phyloP scores from a whole-genome alignment of 2,329 filamentous ascomycete genomes.

The Colletotrichum sp. region DNA sequence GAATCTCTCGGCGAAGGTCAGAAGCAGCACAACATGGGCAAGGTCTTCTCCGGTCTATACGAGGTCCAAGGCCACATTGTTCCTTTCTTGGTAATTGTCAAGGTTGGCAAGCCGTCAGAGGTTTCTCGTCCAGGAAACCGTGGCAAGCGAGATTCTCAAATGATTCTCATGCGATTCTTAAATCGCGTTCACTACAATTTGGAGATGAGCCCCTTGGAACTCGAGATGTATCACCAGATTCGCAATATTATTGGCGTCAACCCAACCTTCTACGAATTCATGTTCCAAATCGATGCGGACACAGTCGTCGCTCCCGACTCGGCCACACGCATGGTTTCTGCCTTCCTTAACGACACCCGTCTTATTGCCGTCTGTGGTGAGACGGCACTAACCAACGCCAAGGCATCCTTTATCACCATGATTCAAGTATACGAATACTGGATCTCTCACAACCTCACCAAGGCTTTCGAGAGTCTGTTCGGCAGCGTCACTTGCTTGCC shows the following conservation, averaged over 20 bases:
- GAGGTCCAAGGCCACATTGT: conserved; percentile 98
- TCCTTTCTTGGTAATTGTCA: conserved; percentile 95
- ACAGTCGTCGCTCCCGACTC: conserved; percentile 91
- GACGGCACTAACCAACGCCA: conserved; percentile 90
- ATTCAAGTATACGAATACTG: conserved; percentile 99
- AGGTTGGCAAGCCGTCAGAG: conserved; percentile 97
- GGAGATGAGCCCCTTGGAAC: conserved; percentile 92
- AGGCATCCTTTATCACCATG: conserved; percentile 94
- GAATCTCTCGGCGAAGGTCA: conserved; percentile 94
- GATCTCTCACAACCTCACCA: conserved; percentile 96
- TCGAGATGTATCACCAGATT: conserved; percentile 99
- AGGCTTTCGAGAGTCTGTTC: conserved; percentile 97
- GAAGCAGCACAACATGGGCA: conserved; percentile 99
- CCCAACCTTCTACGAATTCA: conserved; percentile 96
- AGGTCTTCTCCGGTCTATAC: conserved; percentile 96
- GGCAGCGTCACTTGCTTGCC: conserved; percentile 97
- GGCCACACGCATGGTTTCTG: conserved; percentile 87
- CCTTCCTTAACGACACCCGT: conserved; percentile 89
- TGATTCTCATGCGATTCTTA: conserved; percentile 98
- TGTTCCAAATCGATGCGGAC: conserved; percentile 96
- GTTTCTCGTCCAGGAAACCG: conserved; percentile 94
- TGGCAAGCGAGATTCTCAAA: conserved; percentile 99
- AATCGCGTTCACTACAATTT: conserved; percentile 99
- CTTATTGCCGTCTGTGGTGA: conserved; percentile 96
- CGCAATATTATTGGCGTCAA: conserved; percentile 99